Conservation (phyloP, 306 rosid species). For the Fragaria ananassa region DNA sequence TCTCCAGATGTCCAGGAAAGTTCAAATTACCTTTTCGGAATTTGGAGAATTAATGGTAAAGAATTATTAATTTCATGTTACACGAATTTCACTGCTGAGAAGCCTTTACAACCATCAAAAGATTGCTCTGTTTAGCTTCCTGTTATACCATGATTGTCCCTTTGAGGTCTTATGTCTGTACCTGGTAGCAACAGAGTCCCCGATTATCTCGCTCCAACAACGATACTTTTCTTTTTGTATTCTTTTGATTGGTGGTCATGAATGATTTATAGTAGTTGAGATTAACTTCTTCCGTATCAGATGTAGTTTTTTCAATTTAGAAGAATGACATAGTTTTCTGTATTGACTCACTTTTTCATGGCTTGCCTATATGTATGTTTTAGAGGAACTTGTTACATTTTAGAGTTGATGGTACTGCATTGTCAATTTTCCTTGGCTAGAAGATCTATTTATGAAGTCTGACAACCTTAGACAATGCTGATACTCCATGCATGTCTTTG, state of each 20-base stretch:
- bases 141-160: neutral
- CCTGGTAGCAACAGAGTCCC: slow-evolving; percentile 2
- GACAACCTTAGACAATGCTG: slow-evolving; percentile 2
- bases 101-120: neutral
- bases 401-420: neutral
- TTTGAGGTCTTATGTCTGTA: neutral
- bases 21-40: neutral
- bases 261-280: neutral
- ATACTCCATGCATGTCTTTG: slow-evolving; percentile 1
- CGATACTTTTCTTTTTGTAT: neutral
- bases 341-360: neutral
- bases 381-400: neutral
- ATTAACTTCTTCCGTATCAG: neutral
- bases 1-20: neutral
- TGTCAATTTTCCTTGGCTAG: neutral
- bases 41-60: neutral
- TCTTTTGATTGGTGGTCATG: neutral
- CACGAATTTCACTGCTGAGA: neutral
- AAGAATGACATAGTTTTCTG: neutral
- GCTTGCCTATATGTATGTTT: neutral
- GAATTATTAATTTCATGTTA: neutral
- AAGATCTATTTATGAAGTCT: slow-evolving; percentile 6
- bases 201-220: neutral
- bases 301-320: neutral
- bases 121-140: neutral